phyloP scores from a whole-genome alignment of 805 yeast species.

The Metschnikowia orientalis region DNA sequence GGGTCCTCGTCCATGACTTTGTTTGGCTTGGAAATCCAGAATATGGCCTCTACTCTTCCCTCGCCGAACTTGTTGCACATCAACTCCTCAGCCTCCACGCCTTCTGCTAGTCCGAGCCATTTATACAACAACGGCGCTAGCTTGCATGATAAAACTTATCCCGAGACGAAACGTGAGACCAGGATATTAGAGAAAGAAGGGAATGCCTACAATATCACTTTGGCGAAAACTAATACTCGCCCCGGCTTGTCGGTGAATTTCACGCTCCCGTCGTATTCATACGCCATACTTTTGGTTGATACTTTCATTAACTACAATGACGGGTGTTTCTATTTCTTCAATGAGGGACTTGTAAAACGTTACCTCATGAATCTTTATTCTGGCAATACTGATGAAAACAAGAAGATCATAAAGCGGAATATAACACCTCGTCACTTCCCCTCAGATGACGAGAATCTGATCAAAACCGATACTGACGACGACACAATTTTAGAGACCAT shows the following conservation, averaged over 20 bases:
- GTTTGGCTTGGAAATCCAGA: conserved; percentile 73
- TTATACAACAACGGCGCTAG: conserved; percentile 12
- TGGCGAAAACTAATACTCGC: conserved; percentile 63
- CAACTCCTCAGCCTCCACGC: conserved; percentile 15
- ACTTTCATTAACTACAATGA: conserved; percentile 75
- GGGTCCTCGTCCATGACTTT: conserved; percentile 83
- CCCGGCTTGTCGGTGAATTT: conserved; percentile 68
- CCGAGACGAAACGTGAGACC: conserved; percentile 42
- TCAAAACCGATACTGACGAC: conserved; percentile 41
- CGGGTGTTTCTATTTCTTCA: conserved; percentile 80
- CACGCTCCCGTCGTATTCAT: conserved; percentile 70
- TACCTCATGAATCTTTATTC: conserved; percentile 62
- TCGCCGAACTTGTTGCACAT: conserved; percentile 15
- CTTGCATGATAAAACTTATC: conserved; percentile 7
- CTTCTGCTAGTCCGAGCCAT: conserved; percentile 10
- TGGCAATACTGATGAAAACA: conserved; percentile 39
- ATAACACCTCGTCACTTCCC: conserved; percentile 22
- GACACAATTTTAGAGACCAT: conserved; percentile 68
- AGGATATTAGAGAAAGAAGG: conserved; percentile 67
- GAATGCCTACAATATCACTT: conserved; percentile 65
- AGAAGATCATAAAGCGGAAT: conserved; percentile 34
- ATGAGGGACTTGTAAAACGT: conserved; percentile 72
- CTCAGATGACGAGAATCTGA: conserved; percentile 35
- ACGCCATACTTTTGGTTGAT: conserved; percentile 70
- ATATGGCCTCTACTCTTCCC: conserved; percentile 44